Conservation (phyloP, 2,329 filamentous ascomycete species). For the Coniosporium tulheliwenetii region DNA sequence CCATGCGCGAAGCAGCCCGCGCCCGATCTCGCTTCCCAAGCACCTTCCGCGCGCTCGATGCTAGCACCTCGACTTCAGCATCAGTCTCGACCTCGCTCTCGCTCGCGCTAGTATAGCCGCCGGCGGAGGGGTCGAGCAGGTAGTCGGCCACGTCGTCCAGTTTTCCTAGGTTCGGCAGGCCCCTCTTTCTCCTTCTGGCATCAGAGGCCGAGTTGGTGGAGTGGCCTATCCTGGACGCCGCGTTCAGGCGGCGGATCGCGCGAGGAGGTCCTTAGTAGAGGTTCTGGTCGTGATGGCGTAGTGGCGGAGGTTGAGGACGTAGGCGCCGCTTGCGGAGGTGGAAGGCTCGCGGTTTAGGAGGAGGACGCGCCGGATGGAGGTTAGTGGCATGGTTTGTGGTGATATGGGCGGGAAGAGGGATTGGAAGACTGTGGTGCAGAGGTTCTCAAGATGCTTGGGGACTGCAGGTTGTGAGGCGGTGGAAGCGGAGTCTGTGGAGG, state of each 20-base stretch:
- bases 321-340: constrained; percentile 27
- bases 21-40: constrained; percentile 37
- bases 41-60: constrained; percentile 44
- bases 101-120: constrained; percentile 81
- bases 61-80: constrained; percentile 76
- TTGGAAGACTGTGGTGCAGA: constrained; percentile 89
- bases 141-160: constrained; percentile 91
- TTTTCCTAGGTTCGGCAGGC: constrained; percentile 75
- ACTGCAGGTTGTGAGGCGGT: constrained; percentile 41
- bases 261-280: constrained; percentile 58
- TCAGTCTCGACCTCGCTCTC: constrained; percentile 91
- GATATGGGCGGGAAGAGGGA: constrained; percentile 93
- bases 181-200: constrained; percentile 40
- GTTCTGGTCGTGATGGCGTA: constrained; percentile 89
- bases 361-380: constrained; percentile 82
- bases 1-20: constrained; percentile 15
- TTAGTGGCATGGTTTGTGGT: constrained; percentile 74
- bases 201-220: constrained; percentile 36
- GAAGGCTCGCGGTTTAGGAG: constrained; percentile 66
- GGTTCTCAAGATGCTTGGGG: constrained; percentile 85
- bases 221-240: constrained; percentile 60
- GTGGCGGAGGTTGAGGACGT: constrained; percentile 77
- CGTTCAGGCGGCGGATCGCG: constrained; percentile 67
- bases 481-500: constrained; percentile 32
- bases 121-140: constrained; percentile 64